Evolutionary conservation across 345 rosid species (phyloP), one percentile per base, ranked within the genome.

Genomic region (Lepidium aucheri): DNA sequence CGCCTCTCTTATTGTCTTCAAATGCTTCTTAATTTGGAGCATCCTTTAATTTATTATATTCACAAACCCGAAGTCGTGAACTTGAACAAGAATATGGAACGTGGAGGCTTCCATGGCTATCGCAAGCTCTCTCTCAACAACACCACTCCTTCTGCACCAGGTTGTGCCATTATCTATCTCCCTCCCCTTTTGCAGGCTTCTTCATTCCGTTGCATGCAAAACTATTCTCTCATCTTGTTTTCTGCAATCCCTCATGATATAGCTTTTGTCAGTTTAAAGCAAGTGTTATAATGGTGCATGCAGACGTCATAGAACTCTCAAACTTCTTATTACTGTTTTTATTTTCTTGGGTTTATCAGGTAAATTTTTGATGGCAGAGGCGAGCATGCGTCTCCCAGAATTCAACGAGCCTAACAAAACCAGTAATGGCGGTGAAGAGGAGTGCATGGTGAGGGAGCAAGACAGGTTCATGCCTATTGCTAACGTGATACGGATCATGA

Each of bases 401-500:
- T 62, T 65, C 62, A 76, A 71, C 63, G 65, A 74, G 60, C 54
- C 40, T 15, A 67, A 33, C 69, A 67, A 49, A 33, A 55, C 55
- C 41, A 49, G 49, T 22, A 34, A 74, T 16, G 69, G 74, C 10
- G 35, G 70, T 12, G 83, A 78, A 69, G 83, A 77, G 56, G 98
- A 82, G 57, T 86, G 89, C 74, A 66, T 69, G 28, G 90, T 89
- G 28, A 79, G 96, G 24, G 98, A 92, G 65, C 98, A 92, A 75
- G 98, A 92, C 70, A 84, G 85, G 42, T 92, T 86, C 86, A 87
- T 89, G 98, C 97, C 97, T 14, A 90, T 92, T 4, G 98, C 98
- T 1, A 90, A 92, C 16, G 96, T 92, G 69, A 92, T 86, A 63
- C 66, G 98, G 61, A 92, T 92, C 76, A 89, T 92, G 97, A 89